Conservation (phyloP, 805 yeast genomes). For the Vanderwaltozyma polyspora region DNA sequence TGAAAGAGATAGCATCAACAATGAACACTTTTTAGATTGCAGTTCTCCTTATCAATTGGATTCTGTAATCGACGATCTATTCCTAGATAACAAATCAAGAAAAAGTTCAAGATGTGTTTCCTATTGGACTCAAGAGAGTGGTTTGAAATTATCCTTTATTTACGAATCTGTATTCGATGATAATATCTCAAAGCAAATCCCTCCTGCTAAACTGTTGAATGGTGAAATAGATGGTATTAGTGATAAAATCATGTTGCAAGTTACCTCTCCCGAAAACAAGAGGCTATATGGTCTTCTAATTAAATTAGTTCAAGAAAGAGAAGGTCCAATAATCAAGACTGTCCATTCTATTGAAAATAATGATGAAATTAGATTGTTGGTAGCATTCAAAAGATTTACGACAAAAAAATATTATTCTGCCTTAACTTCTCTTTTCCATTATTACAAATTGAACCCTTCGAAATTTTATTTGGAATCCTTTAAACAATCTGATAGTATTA, state of each 20-base stretch:
- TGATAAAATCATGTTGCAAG: constrained; percentile 65
- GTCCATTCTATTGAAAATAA: constrained; percentile 60
- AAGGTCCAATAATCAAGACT: constrained; percentile 90
- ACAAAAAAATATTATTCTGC: constrained; percentile 85
- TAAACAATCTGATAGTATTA: constrained; percentile 15
- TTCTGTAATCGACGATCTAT: constrained; percentile 67
- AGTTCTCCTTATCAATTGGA: constrained; percentile 43
- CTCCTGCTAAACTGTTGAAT: constrained; percentile 17
- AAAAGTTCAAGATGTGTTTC: constrained; percentile 75
- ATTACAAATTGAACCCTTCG: constrained; percentile 73
- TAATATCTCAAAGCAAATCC: neutral
- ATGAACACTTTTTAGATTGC: neutral
- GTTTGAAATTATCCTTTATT: constrained; percentile 42
- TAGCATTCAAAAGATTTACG: constrained; percentile 76
- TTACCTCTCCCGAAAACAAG: constrained; percentile 73
- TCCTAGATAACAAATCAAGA: constrained; percentile 49
- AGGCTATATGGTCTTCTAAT: constrained; percentile 63
- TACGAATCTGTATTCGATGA: constrained; percentile 52
- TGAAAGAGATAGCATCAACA: neutral
- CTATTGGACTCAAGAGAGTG: constrained; percentile 27
- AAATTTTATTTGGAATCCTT: constrained; percentile 93
- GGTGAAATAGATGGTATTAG: constrained; percentile 56
- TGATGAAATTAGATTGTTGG: constrained; percentile 76
- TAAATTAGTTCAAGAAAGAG: constrained; percentile 52
- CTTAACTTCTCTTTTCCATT: constrained; percentile 72